These are phyloP conservation scores for Scenedesmus sp. DNA, from an alignment of 163 green algal species.

Conservation along the genomic window DNA sequence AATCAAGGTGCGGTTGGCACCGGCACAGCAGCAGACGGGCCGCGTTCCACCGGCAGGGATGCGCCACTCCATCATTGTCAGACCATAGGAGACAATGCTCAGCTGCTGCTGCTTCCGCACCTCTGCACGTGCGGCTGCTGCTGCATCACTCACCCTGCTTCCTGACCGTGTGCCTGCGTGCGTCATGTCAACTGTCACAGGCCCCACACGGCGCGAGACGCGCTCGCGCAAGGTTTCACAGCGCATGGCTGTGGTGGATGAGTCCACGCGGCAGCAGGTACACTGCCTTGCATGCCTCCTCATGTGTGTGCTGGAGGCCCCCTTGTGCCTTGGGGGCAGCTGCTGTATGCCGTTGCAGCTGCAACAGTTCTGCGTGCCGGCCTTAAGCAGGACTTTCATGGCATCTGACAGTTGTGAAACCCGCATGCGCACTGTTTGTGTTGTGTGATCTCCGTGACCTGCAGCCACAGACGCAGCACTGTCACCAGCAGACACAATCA, in stretches of 20 bases:
- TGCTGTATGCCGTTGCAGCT: not conserved
- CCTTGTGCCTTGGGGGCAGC: not conserved
- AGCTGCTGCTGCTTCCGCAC: not conserved
- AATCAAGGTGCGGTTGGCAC: not conserved
- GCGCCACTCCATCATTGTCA: not conserved
- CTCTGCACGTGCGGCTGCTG: no score
- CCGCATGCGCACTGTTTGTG: no score
- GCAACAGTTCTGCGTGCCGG: not conserved
- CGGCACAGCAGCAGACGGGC: not conserved
- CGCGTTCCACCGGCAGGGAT: not conserved
- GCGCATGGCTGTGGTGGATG: conserved; percentile 78
- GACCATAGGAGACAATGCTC: not conserved
- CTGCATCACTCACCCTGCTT: not conserved
- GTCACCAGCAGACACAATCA: no score
- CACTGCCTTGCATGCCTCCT: not conserved
- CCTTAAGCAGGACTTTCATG: not conserved
- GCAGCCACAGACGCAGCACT: no score
- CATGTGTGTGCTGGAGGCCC: not conserved
- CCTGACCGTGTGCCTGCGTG: not conserved
- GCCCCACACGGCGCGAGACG: conserved; percentile 61
- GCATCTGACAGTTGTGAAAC: not conserved
- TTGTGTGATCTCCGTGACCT: no score
- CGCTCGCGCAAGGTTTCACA: conserved; percentile 82
- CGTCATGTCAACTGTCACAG: not conserved
- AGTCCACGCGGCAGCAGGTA: conserved; percentile 74